Base-by-base conservation (phyloP, 805 yeast genomes). In the Brettanomyces bruxellensis region DNA sequence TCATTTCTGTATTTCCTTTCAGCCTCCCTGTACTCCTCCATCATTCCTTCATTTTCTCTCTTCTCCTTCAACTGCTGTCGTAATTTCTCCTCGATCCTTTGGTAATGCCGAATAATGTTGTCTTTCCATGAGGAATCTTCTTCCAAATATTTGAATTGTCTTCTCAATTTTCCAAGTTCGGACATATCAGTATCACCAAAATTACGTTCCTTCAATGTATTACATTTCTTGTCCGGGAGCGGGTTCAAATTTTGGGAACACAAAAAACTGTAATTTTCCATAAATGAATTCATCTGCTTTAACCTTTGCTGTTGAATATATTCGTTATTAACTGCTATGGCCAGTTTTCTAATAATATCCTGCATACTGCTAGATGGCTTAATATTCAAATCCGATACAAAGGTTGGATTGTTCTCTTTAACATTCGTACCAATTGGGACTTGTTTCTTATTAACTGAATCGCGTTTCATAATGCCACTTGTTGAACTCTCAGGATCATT, bases 271-370 rank as follows among this genome's bases (percentile, higher is more conserved):
- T 79, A 85, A 48, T 71, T 72, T 39, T 64, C 62, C 48, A 84
- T 59, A 52, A 81, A 83, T 24, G 63, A 66, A 34, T 77, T 79
- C 38, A 85, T 65, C 9, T 82, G 72, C 40, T 67, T 66, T 45
- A 83, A 59, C 47, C 79, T 72, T 51, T 75, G 68, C 52, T 72
- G 79, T 54, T 83, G 84, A 45, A 79, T 69, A 53, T 75, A 80
- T 46, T 79, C 79, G 51, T 75, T 69, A 44, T 79, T 72, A 18
- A 85, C 64, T 45, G 79, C 78, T 28, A 74, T 65, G 1, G 81
- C 71, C 37, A 86, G 61, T 22, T 73, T 62, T 46, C 75, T 73
- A 7, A 84, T 72, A 4, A 82, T 71, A 44, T 72, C 73, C 36
- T 79, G 80, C 45, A 83, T 62, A 40, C 69, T 74, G 1, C 78